Conservation (phyloP, 495 filamentous ascomycete genomes). For the Xylaria acuta region DNA sequence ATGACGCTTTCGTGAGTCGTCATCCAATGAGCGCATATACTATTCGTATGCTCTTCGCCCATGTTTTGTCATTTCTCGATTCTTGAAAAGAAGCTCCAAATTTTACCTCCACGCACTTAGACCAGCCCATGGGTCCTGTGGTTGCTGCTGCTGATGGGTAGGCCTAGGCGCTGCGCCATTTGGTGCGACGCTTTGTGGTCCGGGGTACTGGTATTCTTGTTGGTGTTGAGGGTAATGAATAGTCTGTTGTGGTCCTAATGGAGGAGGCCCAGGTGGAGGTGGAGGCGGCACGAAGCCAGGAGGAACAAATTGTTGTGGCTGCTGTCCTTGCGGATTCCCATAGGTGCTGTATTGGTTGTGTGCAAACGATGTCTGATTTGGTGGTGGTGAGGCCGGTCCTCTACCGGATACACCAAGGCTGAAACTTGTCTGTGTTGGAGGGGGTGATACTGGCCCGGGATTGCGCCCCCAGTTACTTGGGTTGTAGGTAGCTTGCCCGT, state of each 20-base stretch:
- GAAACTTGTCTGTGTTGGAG: constrained; percentile 53
- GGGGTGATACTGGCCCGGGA: constrained; percentile 55
- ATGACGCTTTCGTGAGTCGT: constrained; percentile 5
- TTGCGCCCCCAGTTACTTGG: constrained; percentile 57
- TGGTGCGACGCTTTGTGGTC: constrained; percentile 37
- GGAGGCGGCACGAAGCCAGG: constrained; percentile 90
- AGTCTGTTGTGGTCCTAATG: constrained; percentile 72
- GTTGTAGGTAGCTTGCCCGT: constrained; percentile 52
- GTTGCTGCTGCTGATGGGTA: constrained; percentile 39
- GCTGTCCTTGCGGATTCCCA: constrained; percentile 51
- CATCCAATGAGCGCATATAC: constrained; percentile 16
- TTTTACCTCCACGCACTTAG: constrained; percentile 83
- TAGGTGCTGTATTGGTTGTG: constrained; percentile 51
- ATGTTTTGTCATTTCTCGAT: neutral
- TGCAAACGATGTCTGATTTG: constrained; percentile 56
- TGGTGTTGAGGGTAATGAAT: constrained; percentile 60
- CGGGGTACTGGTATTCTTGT: constrained; percentile 47
- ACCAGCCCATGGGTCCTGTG: constrained; percentile 82
- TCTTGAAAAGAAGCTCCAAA: neutral
- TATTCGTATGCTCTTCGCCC: neutral
- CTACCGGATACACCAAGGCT: constrained; percentile 49
- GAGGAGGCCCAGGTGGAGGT: constrained; percentile 82
- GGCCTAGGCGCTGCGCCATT: constrained; percentile 47
- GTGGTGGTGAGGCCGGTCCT: constrained; percentile 60
- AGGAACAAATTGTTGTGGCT: constrained; percentile 61